Percentiles rank a stretch among this genome's conserved stretches.
Conservation (phyloP, 1,284 basidiomycete species). For the Pterulicium gracile region DNA sequence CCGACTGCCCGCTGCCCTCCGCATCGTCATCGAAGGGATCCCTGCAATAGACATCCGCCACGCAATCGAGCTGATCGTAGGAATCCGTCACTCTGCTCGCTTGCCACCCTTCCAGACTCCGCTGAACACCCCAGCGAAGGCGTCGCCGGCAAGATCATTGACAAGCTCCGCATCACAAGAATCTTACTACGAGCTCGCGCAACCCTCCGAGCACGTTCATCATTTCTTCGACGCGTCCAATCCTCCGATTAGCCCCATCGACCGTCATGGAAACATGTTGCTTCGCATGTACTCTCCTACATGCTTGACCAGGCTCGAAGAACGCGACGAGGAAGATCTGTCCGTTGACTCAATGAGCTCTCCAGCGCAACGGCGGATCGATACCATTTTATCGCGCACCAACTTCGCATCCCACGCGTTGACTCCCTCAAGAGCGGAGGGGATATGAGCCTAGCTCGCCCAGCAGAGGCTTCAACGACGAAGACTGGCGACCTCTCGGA, state of each 20-base stretch:
- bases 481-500: too few species aligned
- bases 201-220: not conserved
- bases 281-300: not conserved
- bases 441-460: too few species aligned
- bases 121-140: too few species aligned
- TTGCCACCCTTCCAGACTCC: too few species aligned
- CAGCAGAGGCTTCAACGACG: too few species aligned
- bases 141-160: too few species aligned
- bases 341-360: too few species aligned
- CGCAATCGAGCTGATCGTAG: not conserved
- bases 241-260: not conserved
- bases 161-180: not conserved
- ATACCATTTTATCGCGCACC: too few species aligned
- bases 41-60: not conserved
- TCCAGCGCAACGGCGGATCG: too few species aligned
- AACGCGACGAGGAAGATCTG: not conserved
- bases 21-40: not conserved
- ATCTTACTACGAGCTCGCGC: not conserved
- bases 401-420: too few species aligned
- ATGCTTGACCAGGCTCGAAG: not conserved
- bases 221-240: not conserved
- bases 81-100: not conserved
- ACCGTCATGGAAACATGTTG: not conserved
- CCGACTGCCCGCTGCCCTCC: not conserved
- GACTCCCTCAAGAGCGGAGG: too few species aligned